These are phyloP conservation scores for Arthroderma sp. DNA, from an alignment of 2,329 filamentous ascomycete genomes.

Conservation along the genomic window DNA sequence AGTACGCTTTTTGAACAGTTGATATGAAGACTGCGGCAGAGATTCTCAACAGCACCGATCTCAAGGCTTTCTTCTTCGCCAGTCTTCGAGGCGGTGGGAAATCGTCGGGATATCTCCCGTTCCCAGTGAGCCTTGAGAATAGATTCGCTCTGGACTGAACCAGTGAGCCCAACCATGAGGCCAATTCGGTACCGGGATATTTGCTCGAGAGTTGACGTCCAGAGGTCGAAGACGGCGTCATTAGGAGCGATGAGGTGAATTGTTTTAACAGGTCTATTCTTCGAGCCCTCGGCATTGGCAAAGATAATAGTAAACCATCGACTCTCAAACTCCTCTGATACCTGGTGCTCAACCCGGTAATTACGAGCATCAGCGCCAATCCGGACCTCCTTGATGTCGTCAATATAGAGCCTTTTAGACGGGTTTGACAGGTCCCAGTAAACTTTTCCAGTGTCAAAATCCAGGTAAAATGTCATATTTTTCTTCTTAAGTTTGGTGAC, in stretches of 20 bases:
- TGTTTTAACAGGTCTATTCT: constrained; percentile 56
- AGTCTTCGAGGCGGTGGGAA: constrained; percentile 26
- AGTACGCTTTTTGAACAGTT: constrained; percentile 69
- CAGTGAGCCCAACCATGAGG: constrained; percentile 77
- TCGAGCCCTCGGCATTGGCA: constrained; percentile 61
- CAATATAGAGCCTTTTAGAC: constrained; percentile 79
- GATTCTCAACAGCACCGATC: constrained; percentile 61
- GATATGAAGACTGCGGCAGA: constrained; percentile 85
- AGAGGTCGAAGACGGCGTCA: constrained; percentile 56
- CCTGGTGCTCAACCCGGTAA: constrained; percentile 70
- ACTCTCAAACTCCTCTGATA: constrained; percentile 52
- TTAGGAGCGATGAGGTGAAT: constrained; percentile 78
- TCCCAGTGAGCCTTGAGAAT: constrained; percentile 78
- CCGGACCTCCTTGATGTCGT: constrained; percentile 86
- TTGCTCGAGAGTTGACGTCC: constrained; percentile 71
- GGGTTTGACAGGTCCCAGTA: constrained; percentile 71
- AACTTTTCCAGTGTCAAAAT: constrained; percentile 73
- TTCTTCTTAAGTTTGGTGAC: constrained; percentile 71
- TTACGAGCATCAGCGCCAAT: constrained; percentile 72
- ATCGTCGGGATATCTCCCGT: constrained; percentile 62
- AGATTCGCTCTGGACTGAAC: constrained; percentile 59
- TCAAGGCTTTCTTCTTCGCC: constrained; percentile 60
- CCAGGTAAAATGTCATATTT: constrained; percentile 62
- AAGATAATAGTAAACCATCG: constrained; percentile 89
- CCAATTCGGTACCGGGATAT: constrained; percentile 78